Percentiles rank a stretch among this genome's conserved stretches.
Evolutionary conservation across 139 green algal genomes (phyloP).

Genomic region (Chlorella vulgaris): DNA sequence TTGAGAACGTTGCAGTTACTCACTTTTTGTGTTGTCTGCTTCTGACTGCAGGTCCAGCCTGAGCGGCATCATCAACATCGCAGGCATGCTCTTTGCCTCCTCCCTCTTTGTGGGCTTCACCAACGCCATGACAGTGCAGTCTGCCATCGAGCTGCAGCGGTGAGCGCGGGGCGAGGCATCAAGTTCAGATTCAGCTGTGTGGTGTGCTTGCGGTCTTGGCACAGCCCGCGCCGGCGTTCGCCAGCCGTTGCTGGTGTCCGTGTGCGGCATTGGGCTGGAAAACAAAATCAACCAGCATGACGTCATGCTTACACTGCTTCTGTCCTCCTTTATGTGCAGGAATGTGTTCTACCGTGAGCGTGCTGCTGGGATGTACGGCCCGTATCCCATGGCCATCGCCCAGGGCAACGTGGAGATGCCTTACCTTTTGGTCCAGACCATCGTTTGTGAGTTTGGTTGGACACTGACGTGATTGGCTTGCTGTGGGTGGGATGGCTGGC

Average conservation of each 20-base stretch:
- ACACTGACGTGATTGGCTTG: too few relatives aligned
- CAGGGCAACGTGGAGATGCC: constrained; percentile 51
- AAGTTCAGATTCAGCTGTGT: constrained; percentile 24
- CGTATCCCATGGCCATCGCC: constrained; percentile 53
- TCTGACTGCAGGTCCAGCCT: constrained; percentile 18
- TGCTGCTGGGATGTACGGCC: constrained; percentile 48
- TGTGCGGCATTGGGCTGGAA: too few relatives aligned
- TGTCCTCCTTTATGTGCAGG: neutral
- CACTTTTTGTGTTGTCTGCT: too few relatives aligned
- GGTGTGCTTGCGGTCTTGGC: neutral
- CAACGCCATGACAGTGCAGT: constrained; percentile 44
- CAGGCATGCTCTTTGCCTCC: constrained; percentile 34
- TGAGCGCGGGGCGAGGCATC: neutral
- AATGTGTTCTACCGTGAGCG: constrained; percentile 39
- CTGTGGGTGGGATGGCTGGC: too few relatives aligned
- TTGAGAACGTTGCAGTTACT: too few relatives aligned
- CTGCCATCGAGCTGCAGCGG: neutral
- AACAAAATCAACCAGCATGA: too few relatives aligned
- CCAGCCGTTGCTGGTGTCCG: too few relatives aligned
- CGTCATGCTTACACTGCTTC: neutral
- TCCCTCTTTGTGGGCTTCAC: constrained; percentile 54
- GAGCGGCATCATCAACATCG: constrained; percentile 60
- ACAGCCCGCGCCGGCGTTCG: too few relatives aligned
- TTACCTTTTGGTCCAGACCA: constrained; percentile 43
- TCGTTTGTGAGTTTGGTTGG: constrained; percentile 60